Percentiles rank a stretch among this genome's conserved stretches.
Conservation (phyloP, 2,329 filamentous ascomycete genomes). For the Aureobasidium pullulans region DNA sequence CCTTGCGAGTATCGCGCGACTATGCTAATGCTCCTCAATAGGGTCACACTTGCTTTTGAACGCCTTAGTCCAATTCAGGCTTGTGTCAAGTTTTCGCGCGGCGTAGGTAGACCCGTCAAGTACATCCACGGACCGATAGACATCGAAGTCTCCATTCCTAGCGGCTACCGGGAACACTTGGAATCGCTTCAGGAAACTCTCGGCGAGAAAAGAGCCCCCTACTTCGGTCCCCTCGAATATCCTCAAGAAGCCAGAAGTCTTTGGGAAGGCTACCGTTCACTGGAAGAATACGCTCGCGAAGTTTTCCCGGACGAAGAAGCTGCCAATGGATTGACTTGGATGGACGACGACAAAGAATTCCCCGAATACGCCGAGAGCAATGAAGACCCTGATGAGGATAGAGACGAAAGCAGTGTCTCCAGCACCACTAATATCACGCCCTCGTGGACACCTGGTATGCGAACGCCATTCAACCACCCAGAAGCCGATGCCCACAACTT, state of each 20-base stretch:
- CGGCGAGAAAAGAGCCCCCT: conserved; percentile 52
- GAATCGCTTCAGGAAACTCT: conserved; percentile 56
- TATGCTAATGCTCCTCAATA: conserved; percentile 24
- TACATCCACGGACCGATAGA: conserved; percentile 77
- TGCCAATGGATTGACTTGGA: conserved; percentile 90
- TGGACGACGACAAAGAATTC: conserved; percentile 47
- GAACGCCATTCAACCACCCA: conserved; percentile 17
- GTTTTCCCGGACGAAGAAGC: conserved; percentile 93
- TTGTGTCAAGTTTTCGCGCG: conserved; percentile 70
- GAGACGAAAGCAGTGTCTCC: conserved; percentile 7
- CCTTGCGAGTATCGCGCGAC: not conserved
- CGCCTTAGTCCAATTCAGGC: conserved; percentile 76
- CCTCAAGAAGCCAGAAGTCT: conserved; percentile 70
- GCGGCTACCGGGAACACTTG: conserved; percentile 83
- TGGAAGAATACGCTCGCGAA: conserved; percentile 92
- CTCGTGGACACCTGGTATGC: conserved; percentile 13
- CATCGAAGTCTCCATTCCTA: conserved; percentile 76
- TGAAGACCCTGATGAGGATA: conserved; percentile 17
- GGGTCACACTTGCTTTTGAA: conserved; percentile 86
- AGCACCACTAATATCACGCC: conserved; percentile 13
- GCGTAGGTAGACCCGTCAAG: conserved; percentile 66
- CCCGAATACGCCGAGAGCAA: conserved; percentile 16
- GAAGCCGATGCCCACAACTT: conserved; percentile 15
- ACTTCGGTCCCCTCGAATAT: conserved; percentile 54
- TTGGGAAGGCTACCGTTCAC: conserved; percentile 83